phyloP scores from a whole-genome alignment of 1,284 basidiomycete genomes.

The Rhodotorula sp. region DNA sequence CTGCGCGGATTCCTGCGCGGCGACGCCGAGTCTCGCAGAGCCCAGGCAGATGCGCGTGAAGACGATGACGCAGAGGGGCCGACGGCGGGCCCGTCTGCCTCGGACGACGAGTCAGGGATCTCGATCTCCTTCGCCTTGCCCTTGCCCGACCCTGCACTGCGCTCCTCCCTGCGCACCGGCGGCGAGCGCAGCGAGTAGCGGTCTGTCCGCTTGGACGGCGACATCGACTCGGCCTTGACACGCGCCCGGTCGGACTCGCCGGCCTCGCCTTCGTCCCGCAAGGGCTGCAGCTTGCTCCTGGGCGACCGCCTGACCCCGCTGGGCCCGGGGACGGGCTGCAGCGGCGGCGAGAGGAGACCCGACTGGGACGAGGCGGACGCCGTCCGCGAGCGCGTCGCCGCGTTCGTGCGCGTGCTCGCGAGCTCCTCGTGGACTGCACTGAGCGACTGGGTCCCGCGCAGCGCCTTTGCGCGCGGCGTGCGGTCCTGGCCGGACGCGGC shows the following conservation, averaged over 20 bases:
- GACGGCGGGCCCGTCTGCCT: not conserved
- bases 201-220: not conserved
- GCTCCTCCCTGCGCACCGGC: too few relatives aligned
- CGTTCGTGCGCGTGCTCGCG: too few relatives aligned
- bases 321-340: too few relatives aligned
- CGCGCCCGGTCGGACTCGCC: not conserved
- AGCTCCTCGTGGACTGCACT: not conserved
- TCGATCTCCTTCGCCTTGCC: not conserved
- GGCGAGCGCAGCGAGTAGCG: not conserved
- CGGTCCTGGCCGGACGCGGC: not conserved
- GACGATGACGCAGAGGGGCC: not conserved
- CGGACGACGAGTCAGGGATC: conserved; percentile 2
- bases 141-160: conserved; percentile 1
- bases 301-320: not conserved
- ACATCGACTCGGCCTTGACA: not conserved
- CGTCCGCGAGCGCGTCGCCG: too few relatives aligned
- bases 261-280: not conserved
- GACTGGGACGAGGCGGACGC: too few relatives aligned
- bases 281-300: not conserved
- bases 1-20: not conserved
- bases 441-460: conserved; percentile 7
- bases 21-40: not conserved
- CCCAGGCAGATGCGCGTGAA: not conserved
- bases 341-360: too few relatives aligned
- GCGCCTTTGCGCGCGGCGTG: not conserved